Conservation (phyloP, 2,329 filamentous ascomycete species). For the Biscogniauxia mediterranea region DNA sequence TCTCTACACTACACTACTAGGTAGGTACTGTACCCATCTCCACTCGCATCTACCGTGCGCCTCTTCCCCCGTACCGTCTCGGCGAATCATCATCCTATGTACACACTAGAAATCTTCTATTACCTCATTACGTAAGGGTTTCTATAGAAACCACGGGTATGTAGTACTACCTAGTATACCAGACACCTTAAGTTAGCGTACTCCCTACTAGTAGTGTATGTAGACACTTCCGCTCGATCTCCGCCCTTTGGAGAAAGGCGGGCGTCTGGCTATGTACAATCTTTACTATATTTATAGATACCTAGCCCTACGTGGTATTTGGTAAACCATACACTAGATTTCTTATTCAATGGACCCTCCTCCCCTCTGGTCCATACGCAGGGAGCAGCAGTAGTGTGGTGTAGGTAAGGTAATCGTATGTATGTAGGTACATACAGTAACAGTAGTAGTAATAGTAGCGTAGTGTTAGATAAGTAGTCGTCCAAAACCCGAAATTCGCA, state of each 20-base stretch:
- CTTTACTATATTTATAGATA: background rate
- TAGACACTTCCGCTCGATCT: background rate
- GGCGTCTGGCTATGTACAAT: background rate
- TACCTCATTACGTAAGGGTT: background rate
- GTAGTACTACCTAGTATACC: no score
- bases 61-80: background rate
- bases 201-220: no score
- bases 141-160: background rate
- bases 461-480: no score
- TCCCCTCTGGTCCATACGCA: background rate
- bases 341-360: background rate
- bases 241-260: background rate
- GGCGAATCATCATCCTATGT: background rate
- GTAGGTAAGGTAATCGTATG: no score
- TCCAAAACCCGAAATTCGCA: no score
- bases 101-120: background rate
- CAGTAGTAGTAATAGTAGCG: no score
- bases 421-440: no score
- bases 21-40: background rate
- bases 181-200: no score
- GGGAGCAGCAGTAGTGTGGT: no score
- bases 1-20: no score
- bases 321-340: background rate
- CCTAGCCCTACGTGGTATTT: background rate
- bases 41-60: background rate